phyloP scores from a whole-genome alignment of 495 filamentous ascomycete species.

The Hypoxylon lienhwacheense region DNA sequence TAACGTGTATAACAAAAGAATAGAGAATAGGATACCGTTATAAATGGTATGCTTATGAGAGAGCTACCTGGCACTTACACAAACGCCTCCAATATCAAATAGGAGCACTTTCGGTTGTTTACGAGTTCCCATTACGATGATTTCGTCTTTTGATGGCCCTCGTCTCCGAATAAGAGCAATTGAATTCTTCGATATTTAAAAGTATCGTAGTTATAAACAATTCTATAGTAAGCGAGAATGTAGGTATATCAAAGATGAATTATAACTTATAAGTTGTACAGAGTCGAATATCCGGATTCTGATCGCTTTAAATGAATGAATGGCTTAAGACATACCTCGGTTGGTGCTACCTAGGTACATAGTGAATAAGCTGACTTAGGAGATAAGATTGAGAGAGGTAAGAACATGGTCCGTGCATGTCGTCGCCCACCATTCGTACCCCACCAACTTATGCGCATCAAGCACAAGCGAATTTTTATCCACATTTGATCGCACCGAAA shows the following conservation, averaged over 20 bases:
- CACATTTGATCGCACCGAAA: constrained; percentile 35
- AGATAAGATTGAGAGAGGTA: not conserved
- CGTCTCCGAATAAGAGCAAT: not conserved
- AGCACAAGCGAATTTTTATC: constrained; percentile 38
- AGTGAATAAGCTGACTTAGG: not conserved
- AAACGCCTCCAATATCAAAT: constrained; percentile 97
- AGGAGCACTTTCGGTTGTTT: constrained; percentile 74
- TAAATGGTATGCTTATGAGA: not conserved
- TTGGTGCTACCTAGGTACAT: constrained; percentile 1
- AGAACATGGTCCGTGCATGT: constrained; percentile 14
- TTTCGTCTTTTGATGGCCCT: constrained; percentile 33
- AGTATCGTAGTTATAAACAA: not conserved
- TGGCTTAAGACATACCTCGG: constrained; percentile 18
- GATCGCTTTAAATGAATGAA: not conserved
- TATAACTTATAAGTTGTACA: not conserved
- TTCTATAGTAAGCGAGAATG: no score
- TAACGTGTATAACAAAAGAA: not conserved
- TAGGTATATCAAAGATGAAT: no score
- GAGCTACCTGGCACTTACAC: constrained; percentile 61
- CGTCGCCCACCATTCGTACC: constrained; percentile 37
- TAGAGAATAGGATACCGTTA: not conserved
- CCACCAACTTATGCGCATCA: constrained; percentile 37
- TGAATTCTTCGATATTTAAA: not conserved
- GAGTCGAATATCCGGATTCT: not conserved
- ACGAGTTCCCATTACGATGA: constrained; percentile 38